These are phyloP conservation scores for Tolypocladium endophyticum DNA, from an alignment of 2,329 filamentous ascomycete genomes.

Conservation along the genomic window DNA sequence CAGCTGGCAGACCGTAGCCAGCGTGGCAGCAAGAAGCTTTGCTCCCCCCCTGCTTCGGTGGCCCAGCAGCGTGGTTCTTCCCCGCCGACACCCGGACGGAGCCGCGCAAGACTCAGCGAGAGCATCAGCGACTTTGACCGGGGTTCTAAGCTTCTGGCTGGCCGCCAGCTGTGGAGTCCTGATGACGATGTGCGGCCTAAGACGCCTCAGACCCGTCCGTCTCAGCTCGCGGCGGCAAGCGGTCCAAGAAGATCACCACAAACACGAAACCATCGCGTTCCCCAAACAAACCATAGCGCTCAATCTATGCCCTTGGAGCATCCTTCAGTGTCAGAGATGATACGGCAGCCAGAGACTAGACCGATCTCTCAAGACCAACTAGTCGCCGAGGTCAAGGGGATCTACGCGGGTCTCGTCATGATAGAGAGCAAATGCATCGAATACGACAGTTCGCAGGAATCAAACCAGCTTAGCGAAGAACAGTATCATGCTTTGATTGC, in stretches of 20 bases:
- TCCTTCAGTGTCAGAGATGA: conserved; percentile 3
- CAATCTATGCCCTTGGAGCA: conserved; percentile 1
- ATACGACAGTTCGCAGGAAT: conserved; percentile 52
- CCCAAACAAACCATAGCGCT: background rate
- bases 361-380: conserved; percentile 70
- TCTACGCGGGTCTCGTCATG: conserved; percentile 75
- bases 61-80: conserved; percentile 9
- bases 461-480: conserved; percentile 43
- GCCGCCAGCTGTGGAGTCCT: conserved; percentile 17
- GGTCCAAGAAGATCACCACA: conserved; percentile 2
- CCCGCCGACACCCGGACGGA: conserved; percentile 9
- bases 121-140: conserved; percentile 13
- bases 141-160: conserved; percentile 9
- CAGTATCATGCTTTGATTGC: conserved; percentile 81
- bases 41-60: conserved; percentile 15
- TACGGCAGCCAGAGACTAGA: conserved; percentile 46
- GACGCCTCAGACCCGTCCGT: conserved; percentile 1
- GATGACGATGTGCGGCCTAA: conserved; percentile 10
- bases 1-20: conserved; percentile 5
- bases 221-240: background rate
- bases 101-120: conserved; percentile 7
- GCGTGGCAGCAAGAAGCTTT: conserved; percentile 14
- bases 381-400: conserved; percentile 69
- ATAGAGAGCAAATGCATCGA: conserved; percentile 84
- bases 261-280: background rate